These are phyloP conservation scores for Xylaria sp. DNA, from an alignment of 2,329 filamentous ascomycete species.

Conservation along the genomic window DNA sequence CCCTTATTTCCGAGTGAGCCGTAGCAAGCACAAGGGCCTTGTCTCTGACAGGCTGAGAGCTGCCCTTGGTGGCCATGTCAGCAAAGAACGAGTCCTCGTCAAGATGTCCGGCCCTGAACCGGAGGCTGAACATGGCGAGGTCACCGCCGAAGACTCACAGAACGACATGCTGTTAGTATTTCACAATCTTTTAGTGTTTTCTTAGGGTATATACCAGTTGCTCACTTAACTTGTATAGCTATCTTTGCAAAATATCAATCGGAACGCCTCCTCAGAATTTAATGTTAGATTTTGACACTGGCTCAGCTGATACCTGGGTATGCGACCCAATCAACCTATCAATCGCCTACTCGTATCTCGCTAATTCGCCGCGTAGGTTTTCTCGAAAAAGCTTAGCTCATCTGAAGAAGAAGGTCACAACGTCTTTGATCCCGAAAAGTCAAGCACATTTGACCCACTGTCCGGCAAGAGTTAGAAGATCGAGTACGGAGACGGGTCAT, in stretches of 20 bases:
- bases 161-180: constrained; percentile 65
- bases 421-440: constrained; percentile 70
- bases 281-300: constrained; percentile 76
- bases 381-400: constrained; percentile 62
- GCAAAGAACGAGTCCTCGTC: constrained; percentile 59
- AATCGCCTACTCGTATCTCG: neutral
- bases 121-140: constrained; percentile 57
- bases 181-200: neutral
- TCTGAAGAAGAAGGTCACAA: constrained; percentile 57
- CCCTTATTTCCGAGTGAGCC: constrained; percentile 66
- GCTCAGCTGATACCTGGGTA: constrained; percentile 77
- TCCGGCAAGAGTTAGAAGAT: constrained; percentile 70
- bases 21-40: constrained; percentile 61
- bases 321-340: constrained; percentile 37
- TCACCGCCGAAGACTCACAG: constrained; percentile 72
- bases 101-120: constrained; percentile 55
- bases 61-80: constrained; percentile 61
- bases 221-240: constrained; percentile 63
- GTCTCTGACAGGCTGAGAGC: constrained; percentile 55
- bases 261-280: constrained; percentile 73
- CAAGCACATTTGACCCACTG: constrained; percentile 66
- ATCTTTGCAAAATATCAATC: constrained; percentile 72
- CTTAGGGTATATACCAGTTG: neutral
- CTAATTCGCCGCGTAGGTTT: constrained; percentile 56
- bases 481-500: constrained; percentile 75